Evolutionary conservation across 768 basidiomycete species (phyloP), one percentile per base, ranked within the genome.

Genomic region (Russula brevipes): DNA sequence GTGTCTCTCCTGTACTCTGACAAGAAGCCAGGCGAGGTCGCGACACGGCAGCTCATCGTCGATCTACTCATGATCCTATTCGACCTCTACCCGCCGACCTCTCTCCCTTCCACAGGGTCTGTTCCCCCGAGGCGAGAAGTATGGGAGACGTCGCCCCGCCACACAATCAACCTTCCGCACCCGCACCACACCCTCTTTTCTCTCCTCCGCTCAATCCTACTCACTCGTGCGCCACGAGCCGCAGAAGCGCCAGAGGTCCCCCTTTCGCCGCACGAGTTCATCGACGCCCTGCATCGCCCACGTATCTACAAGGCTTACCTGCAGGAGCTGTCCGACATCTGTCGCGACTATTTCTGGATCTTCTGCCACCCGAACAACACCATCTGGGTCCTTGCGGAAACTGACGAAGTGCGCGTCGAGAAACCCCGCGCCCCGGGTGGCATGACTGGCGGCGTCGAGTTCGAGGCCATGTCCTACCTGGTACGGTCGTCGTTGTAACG

Each of bases 381-480:
- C 0, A 86, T 98, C 55, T 98, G 96, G 96, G 79, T 86, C 19
- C 76, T 97, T 19, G 73, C 80, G 8, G 89, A 96, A 68, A 88
- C 91, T 2, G 92, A 98, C 71, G 88, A 93, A 71, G 82, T 77
- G 2, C 83, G 84, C 63, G 92, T 93, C 4, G 95, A 97, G 75
- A 89, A 87, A 70, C 94, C 94, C 14, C 81, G 89, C 60, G 96
- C 97, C 12, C 97, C 97, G 3, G 93, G 94, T 5, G 96, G 97
- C 16, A 98, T 98, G 87, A 98, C 97, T 0, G 97, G 96, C 6
- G 97, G 97, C 5, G 97, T 99, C 12, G 97, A 99, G 71, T 95
- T 88, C 71, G 97, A 99, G 76, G 96, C 96, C 4, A 96, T 98
- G 86, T 82, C 83, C 16, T 98, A 98, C 74, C 85, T 95, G 70